Base-by-base conservation (phyloP, 371 early-diverging fungal species). In the Mortierella sp. region DNA sequence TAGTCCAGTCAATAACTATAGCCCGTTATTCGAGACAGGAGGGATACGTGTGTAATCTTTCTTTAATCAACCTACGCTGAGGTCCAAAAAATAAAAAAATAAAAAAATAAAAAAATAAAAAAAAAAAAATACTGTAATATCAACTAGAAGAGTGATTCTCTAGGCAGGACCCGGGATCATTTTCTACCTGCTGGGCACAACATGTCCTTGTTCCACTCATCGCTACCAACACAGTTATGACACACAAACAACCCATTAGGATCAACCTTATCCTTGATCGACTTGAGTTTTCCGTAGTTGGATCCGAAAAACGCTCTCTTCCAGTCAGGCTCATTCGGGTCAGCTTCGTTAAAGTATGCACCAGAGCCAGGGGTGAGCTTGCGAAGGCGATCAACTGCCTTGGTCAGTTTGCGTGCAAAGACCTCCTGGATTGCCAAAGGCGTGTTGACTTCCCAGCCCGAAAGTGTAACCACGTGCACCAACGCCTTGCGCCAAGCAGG, bases 211-310 rank as follows among this genome's bases (percentile, higher is more conserved):
- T 55, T 51, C 75, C 75, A 75, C 44, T 70, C 70, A 23, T 70
- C 75, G 44, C 70, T 75, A 29, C 70, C 75, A 46, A 75, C 75
- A 70, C 75, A 75, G 0, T 51, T 48, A 21, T 56, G 62, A 50
- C 71, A 80, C 4, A 60, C 46, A 66, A 86, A 87, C 11, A 85
- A 28, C 16, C 80, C 76, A 6, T 47, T 19, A 0, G 85, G 85
- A 70, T 88, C 87, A 19, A 65, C 70, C 67, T 81, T 68, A 2
- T 82, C 44, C 64, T 87, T 85, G 51, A 87, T 75, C 18, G 57
- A 0, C 26, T 70, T 15, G 25, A 87, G 73, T 6, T 75, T 65
- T 19, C 64, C 52, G 61, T 86, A 86, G 52, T 87, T 76, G 16
- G 57, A 43, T n/a, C 88, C 87, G 56, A 71, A 88, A 67, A 84